Conservation (phyloP, 2,329 filamentous ascomycete genomes). For the Botryotinia calthae region DNA sequence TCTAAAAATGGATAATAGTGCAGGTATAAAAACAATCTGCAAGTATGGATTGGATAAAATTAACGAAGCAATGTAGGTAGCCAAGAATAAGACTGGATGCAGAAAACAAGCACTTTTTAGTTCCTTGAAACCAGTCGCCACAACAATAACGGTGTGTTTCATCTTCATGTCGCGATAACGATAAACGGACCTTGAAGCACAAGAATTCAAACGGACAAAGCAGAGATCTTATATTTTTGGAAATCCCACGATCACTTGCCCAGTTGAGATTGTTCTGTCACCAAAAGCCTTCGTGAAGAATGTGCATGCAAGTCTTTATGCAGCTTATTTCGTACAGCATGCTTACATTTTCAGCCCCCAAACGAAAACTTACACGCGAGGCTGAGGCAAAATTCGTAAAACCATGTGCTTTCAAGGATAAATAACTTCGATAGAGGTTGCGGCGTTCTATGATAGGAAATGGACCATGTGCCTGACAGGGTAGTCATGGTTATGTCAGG, state of each 20-base stretch:
- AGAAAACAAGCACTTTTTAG: slow-evolving; percentile 19
- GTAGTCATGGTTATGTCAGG: slow-evolving; percentile 10
- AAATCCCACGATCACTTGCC: slow-evolving; percentile 10
- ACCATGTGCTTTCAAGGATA: slow-evolving; percentile 4
- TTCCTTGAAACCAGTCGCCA: slow-evolving; percentile 14
- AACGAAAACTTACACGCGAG: slow-evolving; percentile 6
- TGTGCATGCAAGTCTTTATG: slow-evolving; percentile 15
- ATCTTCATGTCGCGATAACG: slow-evolving; percentile 13
- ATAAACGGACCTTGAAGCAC: neutral
- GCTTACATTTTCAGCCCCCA: slow-evolving; percentile 16
- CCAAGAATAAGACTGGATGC: slow-evolving; percentile 20
- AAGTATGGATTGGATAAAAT: slow-evolving; percentile 22
- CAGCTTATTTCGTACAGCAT: slow-evolving; percentile 15
- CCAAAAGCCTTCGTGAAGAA: neutral
- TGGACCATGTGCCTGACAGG: slow-evolving; percentile 16
- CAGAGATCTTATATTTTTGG: slow-evolving; percentile 22
- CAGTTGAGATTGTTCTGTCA: slow-evolving; percentile 2
- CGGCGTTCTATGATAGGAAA: slow-evolving; percentile 10
- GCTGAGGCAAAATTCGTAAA: slow-evolving; percentile 9
- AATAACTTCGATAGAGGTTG: slow-evolving; percentile 6
- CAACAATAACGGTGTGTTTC: slow-evolving; percentile 19
- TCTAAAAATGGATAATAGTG: slow-evolving; percentile 23
- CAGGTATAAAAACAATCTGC: slow-evolving; percentile 16
- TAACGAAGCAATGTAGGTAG: slow-evolving; percentile 17
- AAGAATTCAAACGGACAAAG: slow-evolving; percentile 5